phyloP scores from a whole-genome alignment of 192 early-diverging fungal genomes.

The Phycomyces nitens region DNA sequence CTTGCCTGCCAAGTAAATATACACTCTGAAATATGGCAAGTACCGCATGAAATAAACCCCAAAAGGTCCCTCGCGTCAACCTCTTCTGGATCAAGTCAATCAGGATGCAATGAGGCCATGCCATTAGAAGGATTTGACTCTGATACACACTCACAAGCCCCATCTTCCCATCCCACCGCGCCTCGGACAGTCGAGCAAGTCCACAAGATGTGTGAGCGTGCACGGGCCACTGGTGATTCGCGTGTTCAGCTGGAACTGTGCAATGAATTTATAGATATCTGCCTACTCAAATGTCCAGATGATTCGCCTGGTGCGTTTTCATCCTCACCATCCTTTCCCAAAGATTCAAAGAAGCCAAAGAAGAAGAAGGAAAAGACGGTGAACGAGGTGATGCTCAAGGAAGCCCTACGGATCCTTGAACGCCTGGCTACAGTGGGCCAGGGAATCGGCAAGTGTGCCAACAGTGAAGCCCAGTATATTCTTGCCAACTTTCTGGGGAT shows the following conservation, averaged over 20 bases:
- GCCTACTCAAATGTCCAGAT: background rate
- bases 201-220: background rate
- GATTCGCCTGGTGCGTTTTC: background rate
- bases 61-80: too few relatives aligned
- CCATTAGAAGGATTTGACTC: background rate
- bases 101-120: too few relatives aligned
- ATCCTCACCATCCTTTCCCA: background rate
- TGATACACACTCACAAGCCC: background rate
- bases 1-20: too few relatives aligned
- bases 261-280: background rate
- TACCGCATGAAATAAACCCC: too few relatives aligned
- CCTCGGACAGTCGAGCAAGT: background rate
- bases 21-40: too few relatives aligned
- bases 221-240: background rate
- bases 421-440: slow-evolving; percentile 68
- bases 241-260: slow-evolving; percentile 1
- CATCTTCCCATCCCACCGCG: background rate
- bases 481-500: slow-evolving; percentile 89
- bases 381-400: slow-evolving; percentile 65
- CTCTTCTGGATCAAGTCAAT: too few relatives aligned
- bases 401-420: slow-evolving; percentile 83
- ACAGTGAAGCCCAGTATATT: slow-evolving; percentile 89
- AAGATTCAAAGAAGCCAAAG: background rate
- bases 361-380: slow-evolving; percentile 43
- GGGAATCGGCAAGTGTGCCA: slow-evolving; percentile 58